Conservation (phyloP, 2,329 filamentous ascomycete species). For the Malbranchea zuffiana region DNA sequence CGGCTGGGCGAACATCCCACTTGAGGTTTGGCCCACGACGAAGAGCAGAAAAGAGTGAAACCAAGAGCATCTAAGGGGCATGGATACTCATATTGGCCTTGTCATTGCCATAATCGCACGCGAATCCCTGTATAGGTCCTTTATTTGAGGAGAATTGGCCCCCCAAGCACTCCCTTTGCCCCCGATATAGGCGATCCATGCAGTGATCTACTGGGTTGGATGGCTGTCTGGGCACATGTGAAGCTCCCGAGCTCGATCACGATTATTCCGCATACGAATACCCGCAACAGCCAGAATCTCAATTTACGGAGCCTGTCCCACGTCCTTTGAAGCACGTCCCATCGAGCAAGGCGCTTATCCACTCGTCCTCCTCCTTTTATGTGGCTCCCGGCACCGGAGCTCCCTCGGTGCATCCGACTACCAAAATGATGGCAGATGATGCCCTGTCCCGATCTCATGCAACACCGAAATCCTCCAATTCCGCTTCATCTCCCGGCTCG, state of each 20-base stretch:
- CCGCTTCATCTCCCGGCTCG: slow-evolving; percentile 13
- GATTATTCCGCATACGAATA: slow-evolving; percentile 3
- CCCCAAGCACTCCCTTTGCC: no score
- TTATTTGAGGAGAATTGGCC: no score
- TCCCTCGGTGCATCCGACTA: slow-evolving; percentile 12
- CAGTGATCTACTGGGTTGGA: slow-evolving; percentile 1
- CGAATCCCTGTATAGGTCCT: no score
- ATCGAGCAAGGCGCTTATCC: slow-evolving; percentile 9
- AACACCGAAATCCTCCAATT: slow-evolving; percentile 7
- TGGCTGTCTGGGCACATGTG: slow-evolving; percentile 5
- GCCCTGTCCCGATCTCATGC: slow-evolving; percentile 19
- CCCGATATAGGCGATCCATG: no score
- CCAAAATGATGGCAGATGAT: slow-evolving; percentile 21
- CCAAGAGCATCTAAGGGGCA: no score
- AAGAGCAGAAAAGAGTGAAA: no score
- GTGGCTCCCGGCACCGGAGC: slow-evolving; percentile 13
- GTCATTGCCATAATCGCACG: no score
- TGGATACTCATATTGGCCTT: no score
- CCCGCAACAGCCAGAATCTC: slow-evolving; percentile 5
- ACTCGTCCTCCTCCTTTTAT: slow-evolving; percentile 9
- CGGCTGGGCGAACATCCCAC: no score
- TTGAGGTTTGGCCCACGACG: no score
- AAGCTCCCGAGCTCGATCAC: slow-evolving; percentile 4
- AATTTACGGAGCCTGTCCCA: background rate
- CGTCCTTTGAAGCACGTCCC: background rate